Base-by-base conservation (phyloP, 495 filamentous ascomycete species). In the Aspergillus ostianus region DNA sequence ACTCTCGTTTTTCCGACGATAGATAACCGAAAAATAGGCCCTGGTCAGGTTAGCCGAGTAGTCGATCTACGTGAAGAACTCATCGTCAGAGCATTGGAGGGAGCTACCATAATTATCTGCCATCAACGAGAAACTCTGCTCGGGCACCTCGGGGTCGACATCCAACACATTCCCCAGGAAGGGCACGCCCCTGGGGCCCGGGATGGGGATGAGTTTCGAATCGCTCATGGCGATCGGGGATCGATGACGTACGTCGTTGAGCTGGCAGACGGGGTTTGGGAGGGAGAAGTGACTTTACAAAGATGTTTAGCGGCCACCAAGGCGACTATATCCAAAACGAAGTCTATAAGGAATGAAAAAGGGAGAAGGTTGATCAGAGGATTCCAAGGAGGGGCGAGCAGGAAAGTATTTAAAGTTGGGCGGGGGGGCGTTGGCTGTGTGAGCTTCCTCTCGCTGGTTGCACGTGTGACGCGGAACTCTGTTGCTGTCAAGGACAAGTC, bases 81-180 rank as follows among this genome's bases (percentile, higher is more conserved):
- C 30, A 7, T 20, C 12, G 3, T 21, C 6, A 3, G 6, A 2
- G 18, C 23, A 32, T 26, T 26, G 17, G 29, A 47, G 7, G 23
- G 9, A 1, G 18, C 53, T 69, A 80, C 85, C 85, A 62, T 90
- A 89, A 44, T 78, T 84, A 62, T 89, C 86, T 8, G 84, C 80
- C 26, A 90, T 70, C 4, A 73, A 68, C 55, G 75, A 70, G 10
- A 88, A 72, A 20, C 83, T 84, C 54, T 74, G 75, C 60, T 79
- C 71, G 0, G 81, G 81, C 36, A 84, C 74, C 47, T 72, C 77
- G 0, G 76, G 67, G 58, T 89, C 80, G 48, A 90, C 64, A 53
- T 87, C 83, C 41, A 79, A 79, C 61, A 88, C 68, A 63, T 90
- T 90, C 8, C 87, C 87, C n/a, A 90, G 59, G 21, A 90, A 53